Base-by-base conservation (phyloP, 768 basidiomycete species). In the Boletus rubescentipes region DNA sequence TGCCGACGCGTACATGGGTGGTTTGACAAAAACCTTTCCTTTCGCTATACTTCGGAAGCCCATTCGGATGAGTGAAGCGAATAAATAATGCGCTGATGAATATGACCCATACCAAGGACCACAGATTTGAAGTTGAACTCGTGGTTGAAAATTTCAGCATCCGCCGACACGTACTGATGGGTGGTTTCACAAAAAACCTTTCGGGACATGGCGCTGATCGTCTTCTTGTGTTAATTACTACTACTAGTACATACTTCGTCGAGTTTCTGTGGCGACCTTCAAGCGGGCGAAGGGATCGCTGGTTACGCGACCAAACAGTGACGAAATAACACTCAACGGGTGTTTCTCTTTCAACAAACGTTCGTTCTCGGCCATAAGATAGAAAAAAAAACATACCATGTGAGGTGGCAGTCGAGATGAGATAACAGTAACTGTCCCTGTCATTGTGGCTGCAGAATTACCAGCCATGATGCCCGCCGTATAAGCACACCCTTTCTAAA, bases 401-500 rank as follows among this genome's bases (percentile, higher is more conserved):
- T 12, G 43, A 41, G 53, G 16, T 41, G 31, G 55, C 47, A 54
- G 51, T 50, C 32, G 49, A 60, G n/a, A 42, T 64, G 62, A 64
- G 54, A 48, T 64, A 51, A 64, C 39, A 20, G 21, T 7, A n/a
- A n/a, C n/a, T 43, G 32, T 43, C 40, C 26, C 40, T 47, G 51
- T 21, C 42, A n/a, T 41, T 21, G 57, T 54, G 29, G 57, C 41
- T 46, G 20, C n/a, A n/a, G n/a, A n/a, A 46, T 43, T 29, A 12
- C 12, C 31, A 29, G 37, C 55, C 45, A 64, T n/a, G n/a, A 63
- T 58, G 59, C 61, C n/a, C 52, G 53, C 54, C 14, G 48, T 51
- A 53, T 50, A 23, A 21, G 47, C 57, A 55, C 47, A 52, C 42
- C 55, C 47, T 50, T 53, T 49, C 51, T 38, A 37, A 53, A 58